These are phyloP conservation scores for Stylonectria norvegica DNA, from an alignment of 2,329 filamentous ascomycete genomes.

Conservation along the genomic window DNA sequence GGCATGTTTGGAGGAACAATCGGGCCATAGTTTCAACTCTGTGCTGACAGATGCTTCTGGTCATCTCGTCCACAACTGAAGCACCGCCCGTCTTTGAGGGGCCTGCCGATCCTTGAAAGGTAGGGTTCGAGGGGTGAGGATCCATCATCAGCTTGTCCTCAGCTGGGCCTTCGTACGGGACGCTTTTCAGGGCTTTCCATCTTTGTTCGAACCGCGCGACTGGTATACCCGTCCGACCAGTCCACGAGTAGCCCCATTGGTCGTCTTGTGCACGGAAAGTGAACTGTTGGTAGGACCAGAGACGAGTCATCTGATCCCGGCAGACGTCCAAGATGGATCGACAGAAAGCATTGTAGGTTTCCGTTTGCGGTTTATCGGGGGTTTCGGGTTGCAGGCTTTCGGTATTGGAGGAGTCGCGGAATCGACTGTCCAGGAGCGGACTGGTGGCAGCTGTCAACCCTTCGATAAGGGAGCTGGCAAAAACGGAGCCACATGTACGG, in stretches of 20 bases:
- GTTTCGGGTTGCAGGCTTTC: conserved; percentile 2
- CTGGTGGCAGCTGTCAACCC: background rate
- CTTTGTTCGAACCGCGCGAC: conserved; percentile 1
- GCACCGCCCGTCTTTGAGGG: background rate
- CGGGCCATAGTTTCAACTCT: background rate
- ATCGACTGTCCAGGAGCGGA: background rate
- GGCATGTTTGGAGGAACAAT: conserved; percentile 3
- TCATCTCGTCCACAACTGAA: conserved; percentile 5
- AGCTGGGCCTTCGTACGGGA: conserved; percentile 1
- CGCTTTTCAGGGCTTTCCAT: background rate
- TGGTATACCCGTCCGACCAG: conserved; percentile 1
- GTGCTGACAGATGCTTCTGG: background rate
- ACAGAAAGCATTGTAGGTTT: conserved; percentile 8
- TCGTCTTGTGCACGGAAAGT: conserved; percentile 4
- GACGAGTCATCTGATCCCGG: background rate
- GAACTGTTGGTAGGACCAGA: background rate
- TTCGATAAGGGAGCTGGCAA: conserved; percentile 2
- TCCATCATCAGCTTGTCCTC: conserved; percentile 1
- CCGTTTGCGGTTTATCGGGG: background rate
- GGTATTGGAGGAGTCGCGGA: background rate
- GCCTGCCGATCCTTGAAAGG: background rate
- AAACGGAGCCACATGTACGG: conserved; percentile 2
- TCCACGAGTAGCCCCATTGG: conserved; percentile 1
- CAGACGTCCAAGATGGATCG: conserved; percentile 2
- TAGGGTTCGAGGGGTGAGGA: background rate